Evolutionary conservation across 495 filamentous ascomycete species (phyloP).

Genomic region (Lophiotrema nucula): DNA sequence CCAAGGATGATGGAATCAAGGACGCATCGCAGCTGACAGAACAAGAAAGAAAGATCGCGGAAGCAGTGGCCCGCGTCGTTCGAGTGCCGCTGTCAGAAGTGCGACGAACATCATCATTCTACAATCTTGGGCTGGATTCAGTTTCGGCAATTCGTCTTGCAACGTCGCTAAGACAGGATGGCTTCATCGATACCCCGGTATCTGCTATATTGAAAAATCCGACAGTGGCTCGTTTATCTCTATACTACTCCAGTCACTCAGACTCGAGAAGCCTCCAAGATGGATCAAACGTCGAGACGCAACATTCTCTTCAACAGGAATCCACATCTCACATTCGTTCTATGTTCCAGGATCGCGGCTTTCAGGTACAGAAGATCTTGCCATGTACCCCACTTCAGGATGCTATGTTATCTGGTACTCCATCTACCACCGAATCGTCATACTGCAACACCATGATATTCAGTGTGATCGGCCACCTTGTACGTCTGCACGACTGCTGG

Average conservation of each 20-base stretch:
- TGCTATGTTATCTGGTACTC: slow-evolving; percentile 66
- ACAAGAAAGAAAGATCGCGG: slow-evolving; percentile 48
- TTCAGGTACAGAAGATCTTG: slow-evolving; percentile 53
- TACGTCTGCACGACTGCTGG: slow-evolving; percentile 49
- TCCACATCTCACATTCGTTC: slow-evolving; percentile 40
- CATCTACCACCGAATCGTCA: slow-evolving; percentile 31
- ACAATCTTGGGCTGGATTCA: slow-evolving; percentile 73
- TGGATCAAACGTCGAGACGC: too few relatives aligned
- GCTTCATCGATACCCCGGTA: slow-evolving; percentile 52
- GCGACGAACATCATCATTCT: slow-evolving; percentile 52
- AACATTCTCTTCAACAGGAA: slow-evolving; percentile 43
- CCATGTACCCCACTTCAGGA: slow-evolving; percentile 83
- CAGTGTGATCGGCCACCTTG: slow-evolving; percentile 47
- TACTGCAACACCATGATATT: slow-evolving; percentile 60
- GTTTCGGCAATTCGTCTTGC: slow-evolving; percentile 73
- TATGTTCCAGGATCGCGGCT: slow-evolving; percentile 39
- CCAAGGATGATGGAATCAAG: slow-evolving; percentile 2
- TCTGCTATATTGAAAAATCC: slow-evolving; percentile 63
- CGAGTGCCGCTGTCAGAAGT: slow-evolving; percentile 48
- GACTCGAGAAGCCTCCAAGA: not conserved
- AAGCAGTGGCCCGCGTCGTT: slow-evolving; percentile 51
- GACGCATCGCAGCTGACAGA: slow-evolving; percentile 42
- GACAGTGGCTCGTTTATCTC: slow-evolving; percentile 53
- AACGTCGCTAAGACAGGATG: slow-evolving; percentile 46
- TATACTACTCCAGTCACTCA: not conserved